phyloP scores from a whole-genome alignment of 1,284 basidiomycete genomes.

The Xerocomus cyaneibrunnescens region DNA sequence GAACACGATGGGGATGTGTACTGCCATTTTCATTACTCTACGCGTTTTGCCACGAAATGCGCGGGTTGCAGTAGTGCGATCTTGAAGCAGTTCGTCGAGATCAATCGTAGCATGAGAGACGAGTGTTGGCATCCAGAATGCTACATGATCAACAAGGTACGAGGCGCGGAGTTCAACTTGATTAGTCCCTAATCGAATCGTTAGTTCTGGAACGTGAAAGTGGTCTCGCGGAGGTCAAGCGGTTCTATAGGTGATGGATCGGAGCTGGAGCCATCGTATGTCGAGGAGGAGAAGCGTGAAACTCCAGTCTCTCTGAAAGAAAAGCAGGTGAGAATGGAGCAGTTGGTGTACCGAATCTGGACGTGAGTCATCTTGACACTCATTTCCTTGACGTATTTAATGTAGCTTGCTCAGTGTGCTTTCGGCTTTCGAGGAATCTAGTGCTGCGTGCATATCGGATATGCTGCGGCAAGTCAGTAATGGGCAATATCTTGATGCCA shows the following conservation, averaged over 20 bases:
- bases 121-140: conserved; percentile 99
- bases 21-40: conserved; percentile 98
- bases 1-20: conserved; percentile 96
- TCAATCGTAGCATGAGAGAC: conserved; percentile 96
- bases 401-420: conserved; percentile 60
- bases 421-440: conserved; percentile 97
- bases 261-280: conserved; percentile 51
- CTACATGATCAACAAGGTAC: conserved; percentile 99
- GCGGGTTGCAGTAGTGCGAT: conserved; percentile 98
- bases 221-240: conserved; percentile 74
- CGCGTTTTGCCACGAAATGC: conserved; percentile 97
- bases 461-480: conserved; percentile 98
- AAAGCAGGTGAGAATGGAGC: conserved; percentile 94
- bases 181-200: conserved; percentile 17
- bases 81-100: conserved; percentile 99
- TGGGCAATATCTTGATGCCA: conserved; percentile 93
- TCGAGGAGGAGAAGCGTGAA: conserved; percentile 79
- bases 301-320: conserved; percentile 85
- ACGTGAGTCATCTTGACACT: conserved; percentile 53
- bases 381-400: conserved; percentile 8
- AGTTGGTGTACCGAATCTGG: conserved; percentile 98
- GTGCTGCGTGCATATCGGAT: conserved; percentile 98
- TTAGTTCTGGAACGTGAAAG: conserved; percentile 99
- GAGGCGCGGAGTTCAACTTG: conserved; percentile 16
- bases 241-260: conserved; percentile 58